These are phyloP conservation scores for Dinochytrium kinnereticum DNA, from an alignment of 371 early-diverging fungal species.

Conservation along the genomic window DNA sequence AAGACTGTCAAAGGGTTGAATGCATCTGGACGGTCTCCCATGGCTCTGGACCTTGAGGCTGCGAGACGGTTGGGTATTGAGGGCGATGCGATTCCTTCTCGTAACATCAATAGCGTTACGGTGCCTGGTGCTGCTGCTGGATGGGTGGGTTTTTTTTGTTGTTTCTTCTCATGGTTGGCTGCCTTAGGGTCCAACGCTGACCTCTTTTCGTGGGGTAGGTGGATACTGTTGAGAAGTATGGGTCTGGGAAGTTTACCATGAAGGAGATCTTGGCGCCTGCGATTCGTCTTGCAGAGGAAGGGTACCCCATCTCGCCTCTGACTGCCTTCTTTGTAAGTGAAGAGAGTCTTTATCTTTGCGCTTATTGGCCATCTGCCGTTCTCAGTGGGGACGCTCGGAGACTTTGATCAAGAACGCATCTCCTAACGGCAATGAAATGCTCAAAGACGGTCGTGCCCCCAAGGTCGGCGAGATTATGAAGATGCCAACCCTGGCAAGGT, in stretches of 20 bases:
- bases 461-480: slow-evolving; percentile 69
- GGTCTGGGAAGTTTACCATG: slow-evolving; percentile 68
- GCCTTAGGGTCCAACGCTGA: not conserved
- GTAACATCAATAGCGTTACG: slow-evolving; percentile 67
- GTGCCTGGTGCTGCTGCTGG: slow-evolving; percentile 89
- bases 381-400: slow-evolving; percentile 68
- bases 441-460: slow-evolving; percentile 69
- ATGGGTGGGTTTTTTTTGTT: slow-evolving; percentile 16
- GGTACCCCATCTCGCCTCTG: slow-evolving; percentile 56
- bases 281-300: slow-evolving; percentile 72
- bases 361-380: too few species aligned
- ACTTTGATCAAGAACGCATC: slow-evolving; percentile 51
- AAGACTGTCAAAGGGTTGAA: slow-evolving; percentile 66
- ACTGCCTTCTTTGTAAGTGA: slow-evolving; percentile 29
- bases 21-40: slow-evolving; percentile 79
- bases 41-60: slow-evolving; percentile 59
- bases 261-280: slow-evolving; percentile 71
- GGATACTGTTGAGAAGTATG: slow-evolving; percentile 73
- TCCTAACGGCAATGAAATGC: slow-evolving; percentile 58
- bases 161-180: not conserved
- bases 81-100: slow-evolving; percentile 50
- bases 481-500: slow-evolving; percentile 61
- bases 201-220: slow-evolving; percentile 61
- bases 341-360: too few species aligned
- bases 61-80: slow-evolving; percentile 45